These are phyloP conservation scores for Ustilago curta DNA, from an alignment of 1,284 basidiomycete species.

Conservation along the genomic window DNA sequence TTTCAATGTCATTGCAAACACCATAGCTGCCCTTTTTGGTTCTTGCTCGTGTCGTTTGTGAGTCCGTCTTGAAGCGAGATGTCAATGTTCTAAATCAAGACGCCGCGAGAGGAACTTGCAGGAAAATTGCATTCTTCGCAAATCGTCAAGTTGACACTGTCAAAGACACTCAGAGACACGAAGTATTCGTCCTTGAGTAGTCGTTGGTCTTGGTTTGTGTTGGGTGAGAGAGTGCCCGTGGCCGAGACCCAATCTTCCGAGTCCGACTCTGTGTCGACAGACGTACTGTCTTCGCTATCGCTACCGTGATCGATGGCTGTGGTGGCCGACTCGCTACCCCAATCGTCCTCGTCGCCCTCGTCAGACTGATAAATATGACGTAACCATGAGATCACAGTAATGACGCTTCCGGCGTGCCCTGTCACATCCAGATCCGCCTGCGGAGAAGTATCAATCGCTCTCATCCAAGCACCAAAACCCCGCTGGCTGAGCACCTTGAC, in stretches of 20 bases:
- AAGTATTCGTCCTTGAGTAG: not conserved
- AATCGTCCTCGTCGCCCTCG: not conserved
- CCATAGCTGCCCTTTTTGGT: no score
- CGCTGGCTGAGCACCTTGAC: not conserved
- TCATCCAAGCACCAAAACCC: not conserved
- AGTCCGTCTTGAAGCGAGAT: no score
- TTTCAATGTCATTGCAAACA: no score
- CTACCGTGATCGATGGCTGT: not conserved
- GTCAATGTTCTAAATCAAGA: not conserved
- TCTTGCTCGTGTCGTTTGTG: no score
- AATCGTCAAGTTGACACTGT: not conserved
- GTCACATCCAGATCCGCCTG: not conserved
- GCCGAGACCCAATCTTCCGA: not conserved
- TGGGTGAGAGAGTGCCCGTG: no score
- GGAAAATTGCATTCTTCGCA: constrained; percentile 5
- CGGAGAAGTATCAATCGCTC: no score
- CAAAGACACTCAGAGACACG: not conserved
- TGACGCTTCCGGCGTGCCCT: not conserved
- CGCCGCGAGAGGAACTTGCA: constrained; percentile 2
- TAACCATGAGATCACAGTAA: not conserved
- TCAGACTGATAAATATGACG: not conserved
- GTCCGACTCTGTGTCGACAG: not conserved
- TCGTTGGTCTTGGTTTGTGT: not conserved
- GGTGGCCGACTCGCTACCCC: not conserved
- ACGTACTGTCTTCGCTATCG: not conserved